These are phyloP conservation scores for Cystobasidium sp. DNA, from an alignment of 1,284 basidiomycete species.

Conservation along the genomic window DNA sequence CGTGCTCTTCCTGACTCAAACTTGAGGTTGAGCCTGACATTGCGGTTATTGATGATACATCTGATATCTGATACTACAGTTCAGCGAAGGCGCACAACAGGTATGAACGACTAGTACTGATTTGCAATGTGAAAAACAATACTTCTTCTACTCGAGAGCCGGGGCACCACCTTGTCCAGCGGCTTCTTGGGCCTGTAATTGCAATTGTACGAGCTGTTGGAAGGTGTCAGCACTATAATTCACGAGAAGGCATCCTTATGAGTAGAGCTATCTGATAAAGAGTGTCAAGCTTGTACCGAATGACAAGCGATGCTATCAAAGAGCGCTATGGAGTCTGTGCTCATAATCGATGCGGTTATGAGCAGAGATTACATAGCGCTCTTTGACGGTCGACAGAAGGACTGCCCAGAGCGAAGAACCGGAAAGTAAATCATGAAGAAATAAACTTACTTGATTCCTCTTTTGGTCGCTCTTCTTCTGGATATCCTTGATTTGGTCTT, in stretches of 20 bases:
- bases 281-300: too few relatives aligned
- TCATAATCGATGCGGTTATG: too few relatives aligned
- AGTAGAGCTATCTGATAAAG: too few relatives aligned
- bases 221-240: background rate
- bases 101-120: too few relatives aligned
- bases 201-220: slow-evolving; percentile 48
- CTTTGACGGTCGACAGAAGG: background rate
- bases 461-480: slow-evolving; percentile 74
- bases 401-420: background rate
- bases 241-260: too few relatives aligned
- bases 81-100: too few relatives aligned
- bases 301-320: too few relatives aligned
- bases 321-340: background rate
- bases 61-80: too few relatives aligned
- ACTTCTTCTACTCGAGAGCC: background rate
- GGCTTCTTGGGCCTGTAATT: slow-evolving; percentile 46
- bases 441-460: slow-evolving; percentile 70
- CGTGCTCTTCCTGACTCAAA: too few relatives aligned
- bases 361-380: background rate
- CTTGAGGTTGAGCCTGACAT: too few relatives aligned
- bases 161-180: slow-evolving; percentile 18
- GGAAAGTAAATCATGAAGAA: slow-evolving; percentile 3
- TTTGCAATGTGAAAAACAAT: too few relatives aligned
- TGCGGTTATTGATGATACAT: too few relatives aligned
- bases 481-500: slow-evolving; percentile 75